phyloP scores from a whole-genome alignment of 2,329 filamentous ascomycete species.

The Dactylellina parvicollis region DNA sequence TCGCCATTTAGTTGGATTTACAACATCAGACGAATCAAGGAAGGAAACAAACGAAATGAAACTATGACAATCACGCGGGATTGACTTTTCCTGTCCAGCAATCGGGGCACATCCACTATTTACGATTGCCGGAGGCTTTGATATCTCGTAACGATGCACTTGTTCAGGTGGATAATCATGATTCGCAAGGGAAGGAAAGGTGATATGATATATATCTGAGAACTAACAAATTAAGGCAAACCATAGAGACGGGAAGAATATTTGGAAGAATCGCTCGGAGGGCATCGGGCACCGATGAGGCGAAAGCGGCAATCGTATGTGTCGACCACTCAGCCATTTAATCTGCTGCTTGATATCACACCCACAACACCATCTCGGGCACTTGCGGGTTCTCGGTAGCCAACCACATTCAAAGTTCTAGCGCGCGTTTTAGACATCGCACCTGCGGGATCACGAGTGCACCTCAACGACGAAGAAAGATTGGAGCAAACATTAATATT shows the following conservation, averaged over 20 bases:
- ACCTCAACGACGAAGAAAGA: conserved; percentile 42
- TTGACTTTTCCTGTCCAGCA: conserved; percentile 2
- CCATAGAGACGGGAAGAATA: conserved; percentile 25
- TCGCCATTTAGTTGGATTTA: conserved; percentile 21
- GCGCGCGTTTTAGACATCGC: conserved; percentile 51
- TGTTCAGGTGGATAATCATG: conserved; percentile 5
- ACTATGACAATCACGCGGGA: conserved; percentile 46
- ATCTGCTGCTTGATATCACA: not conserved
- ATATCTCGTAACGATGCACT: conserved; percentile 3
- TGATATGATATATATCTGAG: conserved; percentile 25
- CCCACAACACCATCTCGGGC: conserved; percentile 43
- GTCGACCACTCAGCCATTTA: conserved; percentile 32
- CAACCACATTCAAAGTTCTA: conserved; percentile 42
- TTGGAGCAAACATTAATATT: conserved; percentile 54
- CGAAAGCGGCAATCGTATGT: conserved; percentile 30
- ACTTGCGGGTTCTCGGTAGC: conserved; percentile 24
- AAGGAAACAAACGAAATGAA: conserved; percentile 47
- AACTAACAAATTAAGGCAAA: conserved; percentile 22
- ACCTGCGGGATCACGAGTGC: conserved; percentile 48
- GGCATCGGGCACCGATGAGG: conserved; percentile 30
- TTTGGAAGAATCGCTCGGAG: conserved; percentile 12
- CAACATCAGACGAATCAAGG: conserved; percentile 27
- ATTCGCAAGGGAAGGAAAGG: conserved; percentile 20
- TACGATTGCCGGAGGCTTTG: too few relatives aligned
- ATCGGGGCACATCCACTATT: too few relatives aligned